Evolutionary conservation across 306 rosid genomes (phyloP).

Genomic region (Dryas octopetala): DNA sequence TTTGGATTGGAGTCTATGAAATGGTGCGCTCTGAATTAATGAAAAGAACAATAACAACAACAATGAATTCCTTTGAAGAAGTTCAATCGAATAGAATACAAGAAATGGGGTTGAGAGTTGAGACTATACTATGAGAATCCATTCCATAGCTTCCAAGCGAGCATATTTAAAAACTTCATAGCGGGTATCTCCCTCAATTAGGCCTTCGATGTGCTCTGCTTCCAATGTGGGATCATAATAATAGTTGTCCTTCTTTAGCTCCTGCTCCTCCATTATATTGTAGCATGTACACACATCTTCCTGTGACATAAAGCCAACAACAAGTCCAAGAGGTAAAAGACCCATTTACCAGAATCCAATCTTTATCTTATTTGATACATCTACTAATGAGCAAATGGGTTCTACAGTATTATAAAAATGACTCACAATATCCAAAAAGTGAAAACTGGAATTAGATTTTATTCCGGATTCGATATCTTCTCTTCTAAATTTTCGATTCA

Average conservation of each 20-base stretch:
- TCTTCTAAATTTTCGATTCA: constrained; percentile 49
- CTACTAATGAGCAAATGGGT: background rate
- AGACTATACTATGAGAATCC: too few relatives aligned
- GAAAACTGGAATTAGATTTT: constrained; percentile 42
- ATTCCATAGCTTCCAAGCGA: too few relatives aligned
- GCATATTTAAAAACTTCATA: too few relatives aligned
- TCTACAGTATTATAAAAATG: background rate
- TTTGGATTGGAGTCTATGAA: too few relatives aligned
- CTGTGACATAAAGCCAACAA: constrained; percentile 31
- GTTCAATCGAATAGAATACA: background rate
- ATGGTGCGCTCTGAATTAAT: too few relatives aligned
- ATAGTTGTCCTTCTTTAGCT: background rate
- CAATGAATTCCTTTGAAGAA: too few relatives aligned
- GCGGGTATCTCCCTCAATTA: too few relatives aligned
- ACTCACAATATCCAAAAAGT: constrained; percentile 59
- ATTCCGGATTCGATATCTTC: constrained; percentile 55
- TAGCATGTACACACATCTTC: constrained; percentile 55
- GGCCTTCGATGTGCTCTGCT: too few relatives aligned
- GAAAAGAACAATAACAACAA: too few relatives aligned
- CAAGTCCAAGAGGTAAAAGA: background rate
- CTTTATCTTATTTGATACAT: background rate
- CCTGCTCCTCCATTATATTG: constrained; percentile 48
- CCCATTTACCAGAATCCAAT: background rate
- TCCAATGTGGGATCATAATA: too few relatives aligned
- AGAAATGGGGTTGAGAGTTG: too few relatives aligned